Conservation (phyloP, 1,284 basidiomycete species). For the Thecaphora thlaspeos region DNA sequence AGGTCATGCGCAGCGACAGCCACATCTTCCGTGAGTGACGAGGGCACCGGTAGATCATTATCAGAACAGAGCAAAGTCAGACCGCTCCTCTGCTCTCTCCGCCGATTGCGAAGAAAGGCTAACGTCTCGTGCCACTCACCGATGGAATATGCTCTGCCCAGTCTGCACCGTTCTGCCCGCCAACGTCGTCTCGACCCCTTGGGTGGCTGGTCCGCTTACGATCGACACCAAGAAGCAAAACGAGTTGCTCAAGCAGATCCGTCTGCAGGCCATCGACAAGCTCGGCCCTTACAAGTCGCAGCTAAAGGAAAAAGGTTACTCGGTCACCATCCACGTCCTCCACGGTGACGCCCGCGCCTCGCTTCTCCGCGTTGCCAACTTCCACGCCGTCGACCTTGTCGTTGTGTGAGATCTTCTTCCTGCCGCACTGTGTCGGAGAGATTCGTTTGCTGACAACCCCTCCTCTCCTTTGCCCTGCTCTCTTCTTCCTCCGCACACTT, state of each 20-base stretch:
- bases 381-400: conserved; percentile 46
- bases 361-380: conserved; percentile 43
- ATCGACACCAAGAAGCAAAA: conserved; percentile 54
- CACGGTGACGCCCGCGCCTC: conserved; percentile 49
- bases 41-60: too few relatives aligned
- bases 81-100: too few relatives aligned
- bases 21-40: conserved; percentile 45
- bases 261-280: conserved; percentile 47
- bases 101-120: too few relatives aligned
- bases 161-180: conserved; percentile 51
- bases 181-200: conserved; percentile 48
- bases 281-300: conserved; percentile 49
- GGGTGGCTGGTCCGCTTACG: conserved; percentile 51
- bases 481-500: too few relatives aligned
- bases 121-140: too few relatives aligned
- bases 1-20: conserved; percentile 29
- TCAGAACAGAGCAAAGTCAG: too few relatives aligned
- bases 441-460: too few relatives aligned
- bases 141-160: too few relatives aligned
- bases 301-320: conserved; percentile 43
- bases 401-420: conserved; percentile 19
- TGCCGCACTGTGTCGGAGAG: too few relatives aligned
- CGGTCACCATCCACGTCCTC: conserved; percentile 51
- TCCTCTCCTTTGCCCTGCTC: background rate
- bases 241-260: conserved; percentile 46